Conservation (phyloP, 106 monocot genomes). For the Acorus gramineus region DNA sequence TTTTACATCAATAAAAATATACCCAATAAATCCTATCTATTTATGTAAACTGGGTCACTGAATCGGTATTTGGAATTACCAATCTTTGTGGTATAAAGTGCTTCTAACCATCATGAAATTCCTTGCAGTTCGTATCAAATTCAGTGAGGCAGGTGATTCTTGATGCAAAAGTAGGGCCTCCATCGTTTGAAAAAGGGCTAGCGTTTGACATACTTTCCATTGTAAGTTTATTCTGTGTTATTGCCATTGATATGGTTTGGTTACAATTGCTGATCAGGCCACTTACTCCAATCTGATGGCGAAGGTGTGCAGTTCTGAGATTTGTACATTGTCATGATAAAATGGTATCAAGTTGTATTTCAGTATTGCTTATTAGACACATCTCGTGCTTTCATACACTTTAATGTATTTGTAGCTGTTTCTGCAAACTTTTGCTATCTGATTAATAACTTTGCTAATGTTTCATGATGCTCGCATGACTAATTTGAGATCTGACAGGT, state of each 20-base stretch:
- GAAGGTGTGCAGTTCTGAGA: too few species aligned
- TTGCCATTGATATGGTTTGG: not conserved
- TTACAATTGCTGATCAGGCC: too few species aligned
- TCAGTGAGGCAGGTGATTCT: constrained; percentile 84
- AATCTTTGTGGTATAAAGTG: not conserved
- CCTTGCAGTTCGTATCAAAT: constrained; percentile 58
- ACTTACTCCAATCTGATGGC: too few species aligned
- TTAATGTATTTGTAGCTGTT: too few species aligned
- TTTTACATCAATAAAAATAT: too few species aligned
- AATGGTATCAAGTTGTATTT: too few species aligned
- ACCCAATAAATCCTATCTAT: too few species aligned
- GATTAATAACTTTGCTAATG: not conserved
- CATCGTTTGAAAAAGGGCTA: constrained; percentile 67
- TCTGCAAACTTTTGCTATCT: not conserved
- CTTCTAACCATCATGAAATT: constrained; percentile 5
- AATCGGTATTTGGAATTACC: too few species aligned
- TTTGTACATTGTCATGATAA: too few species aligned
- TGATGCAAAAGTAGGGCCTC: constrained; percentile 93
- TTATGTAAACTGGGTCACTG: too few species aligned
- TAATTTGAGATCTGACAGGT: constrained; percentile 20
- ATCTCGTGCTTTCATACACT: too few species aligned
- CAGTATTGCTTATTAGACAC: too few species aligned
- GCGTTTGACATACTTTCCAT: constrained; percentile 59
- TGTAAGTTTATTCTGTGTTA: constrained; percentile 35
- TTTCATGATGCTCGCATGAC: not conserved